Evolutionary conservation across 305 asterid genomes (phyloP).

Genomic region (Stenogyne calaminthoides): DNA sequence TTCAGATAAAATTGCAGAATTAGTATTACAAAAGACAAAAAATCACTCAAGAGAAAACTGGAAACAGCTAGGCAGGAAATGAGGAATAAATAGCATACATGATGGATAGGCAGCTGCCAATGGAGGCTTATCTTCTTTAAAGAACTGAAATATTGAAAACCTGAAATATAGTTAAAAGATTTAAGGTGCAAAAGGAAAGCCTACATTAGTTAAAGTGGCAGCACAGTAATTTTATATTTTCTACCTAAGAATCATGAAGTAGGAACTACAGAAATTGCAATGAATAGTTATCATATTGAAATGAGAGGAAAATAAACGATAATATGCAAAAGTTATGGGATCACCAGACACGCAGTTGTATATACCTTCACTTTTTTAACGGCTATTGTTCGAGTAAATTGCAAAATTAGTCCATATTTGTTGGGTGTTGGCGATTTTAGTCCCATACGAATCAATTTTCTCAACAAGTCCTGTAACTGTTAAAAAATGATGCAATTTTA

Average conservation of each 20-base stretch:
- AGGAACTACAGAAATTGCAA: constrained; percentile 12
- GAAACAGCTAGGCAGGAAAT: constrained; percentile 7
- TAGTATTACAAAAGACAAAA: not conserved
- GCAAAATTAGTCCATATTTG: no score
- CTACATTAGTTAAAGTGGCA: constrained; percentile 13
- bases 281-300: constrained; percentile 7
- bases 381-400: not conserved
- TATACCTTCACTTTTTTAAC: not conserved
- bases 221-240: constrained; percentile 8
- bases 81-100: constrained; percentile 46
- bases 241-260: constrained; percentile 16
- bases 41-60: not conserved
- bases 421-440: no score
- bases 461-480: no score
- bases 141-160: constrained; percentile 84
- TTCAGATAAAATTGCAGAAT: not conserved
- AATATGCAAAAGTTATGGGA: not conserved
- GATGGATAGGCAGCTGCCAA: constrained; percentile 45
- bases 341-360: not conserved
- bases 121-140: constrained; percentile 63
- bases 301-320: not conserved
- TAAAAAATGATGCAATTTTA: no score
- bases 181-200: not conserved
- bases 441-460: no score
- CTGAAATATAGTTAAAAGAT: constrained; percentile 49